Conservation (phyloP, 2,329 filamentous ascomycete genomes). For the Hypoxylon sp. region DNA sequence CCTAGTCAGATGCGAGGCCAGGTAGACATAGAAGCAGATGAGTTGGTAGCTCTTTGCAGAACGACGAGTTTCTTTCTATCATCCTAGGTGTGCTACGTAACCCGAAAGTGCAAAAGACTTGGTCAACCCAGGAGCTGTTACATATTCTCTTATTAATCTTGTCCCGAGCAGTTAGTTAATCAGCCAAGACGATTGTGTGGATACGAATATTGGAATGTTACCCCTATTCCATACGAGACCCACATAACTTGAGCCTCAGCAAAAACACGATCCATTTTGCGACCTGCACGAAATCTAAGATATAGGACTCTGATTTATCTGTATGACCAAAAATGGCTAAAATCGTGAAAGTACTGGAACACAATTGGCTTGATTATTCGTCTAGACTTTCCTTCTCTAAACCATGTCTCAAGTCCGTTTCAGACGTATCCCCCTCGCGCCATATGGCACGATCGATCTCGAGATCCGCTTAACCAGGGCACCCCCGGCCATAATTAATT, state of each 20-base stretch:
- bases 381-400: constrained; percentile 8
- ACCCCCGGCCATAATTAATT: neutral
- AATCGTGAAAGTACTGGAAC: neutral
- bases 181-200: neutral
- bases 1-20: no score
- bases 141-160: no score
- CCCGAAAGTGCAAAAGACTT: no score
- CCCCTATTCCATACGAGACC: constrained; percentile 2
- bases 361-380: constrained; percentile 12
- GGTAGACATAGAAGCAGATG: no score
- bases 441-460: constrained; percentile 38
- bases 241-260: constrained; percentile 27
- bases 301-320: neutral
- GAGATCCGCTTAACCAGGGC: constrained; percentile 13
- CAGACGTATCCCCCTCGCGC: constrained; percentile 32
- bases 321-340: neutral
- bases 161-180: no score
- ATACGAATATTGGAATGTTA: neutral
- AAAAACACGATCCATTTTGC: neutral
- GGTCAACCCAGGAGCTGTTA: no score
- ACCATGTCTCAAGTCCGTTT: constrained; percentile 42
- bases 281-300: neutral
- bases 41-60: no score
- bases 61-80: no score
- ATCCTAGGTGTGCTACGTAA: no score